A percentile compares a stretch with the other conserved stretches of the same genome.
These are phyloP conservation scores for Microdochium bolleyi DNA, from an alignment of 2,329 filamentous ascomycete genomes.

Conservation along the genomic window DNA sequence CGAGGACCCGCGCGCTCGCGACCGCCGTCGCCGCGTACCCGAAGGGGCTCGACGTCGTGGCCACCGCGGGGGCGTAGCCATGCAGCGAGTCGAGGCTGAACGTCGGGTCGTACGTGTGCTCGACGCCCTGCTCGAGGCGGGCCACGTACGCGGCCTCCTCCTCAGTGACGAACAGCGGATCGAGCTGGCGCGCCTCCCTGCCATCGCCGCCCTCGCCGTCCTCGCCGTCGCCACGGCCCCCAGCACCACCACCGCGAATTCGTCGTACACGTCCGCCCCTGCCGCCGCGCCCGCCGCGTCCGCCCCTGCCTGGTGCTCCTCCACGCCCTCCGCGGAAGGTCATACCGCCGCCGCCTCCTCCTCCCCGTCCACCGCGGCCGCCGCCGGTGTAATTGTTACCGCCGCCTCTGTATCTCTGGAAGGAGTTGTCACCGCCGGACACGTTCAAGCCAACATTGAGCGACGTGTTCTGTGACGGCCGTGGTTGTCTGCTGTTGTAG, in stretches of 20 bases:
- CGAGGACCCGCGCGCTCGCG: conserved; percentile 29
- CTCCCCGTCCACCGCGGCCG: conserved; percentile 7
- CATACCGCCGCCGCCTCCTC: conserved; percentile 2
- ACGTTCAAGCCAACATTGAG: neutral
- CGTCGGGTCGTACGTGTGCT: conserved; percentile 21
- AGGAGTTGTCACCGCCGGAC: neutral
- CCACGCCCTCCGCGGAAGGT: conserved; percentile 3
- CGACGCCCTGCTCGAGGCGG: conserved; percentile 11
- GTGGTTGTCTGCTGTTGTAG: neutral
- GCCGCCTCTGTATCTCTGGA: neutral
- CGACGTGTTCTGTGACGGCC: neutral
- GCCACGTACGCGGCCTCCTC: neutral
- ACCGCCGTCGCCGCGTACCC: conserved; percentile 24
- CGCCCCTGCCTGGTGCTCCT: no score
- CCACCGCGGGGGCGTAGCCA: conserved; percentile 29
- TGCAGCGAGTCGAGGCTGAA: conserved; percentile 22
- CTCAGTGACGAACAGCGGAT: neutral
- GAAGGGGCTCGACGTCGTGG: conserved; percentile 16
- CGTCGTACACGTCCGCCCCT: conserved; percentile 7
- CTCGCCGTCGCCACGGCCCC: conserved; percentile 4
- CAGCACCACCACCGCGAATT: conserved; percentile 10
- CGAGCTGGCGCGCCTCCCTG: neutral
- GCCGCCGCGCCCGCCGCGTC: conserved; percentile 2
- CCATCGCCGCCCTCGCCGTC: neutral
- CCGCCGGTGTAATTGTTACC: conserved; percentile 14